Conservation (phyloP, 106 monocot species). For the Cymbidium sinense region DNA sequence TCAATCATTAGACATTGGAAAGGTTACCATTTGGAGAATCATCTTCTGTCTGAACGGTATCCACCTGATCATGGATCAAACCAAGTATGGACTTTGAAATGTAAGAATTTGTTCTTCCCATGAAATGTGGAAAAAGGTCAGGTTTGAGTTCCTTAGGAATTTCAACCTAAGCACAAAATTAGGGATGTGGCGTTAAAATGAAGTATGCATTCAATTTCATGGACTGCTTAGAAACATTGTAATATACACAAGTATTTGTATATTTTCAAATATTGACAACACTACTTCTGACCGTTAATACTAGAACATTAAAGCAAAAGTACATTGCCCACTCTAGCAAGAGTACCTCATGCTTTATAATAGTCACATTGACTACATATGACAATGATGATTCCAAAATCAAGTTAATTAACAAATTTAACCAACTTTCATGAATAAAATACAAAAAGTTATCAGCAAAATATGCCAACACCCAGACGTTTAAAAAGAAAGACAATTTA, state of each 20-base stretch:
- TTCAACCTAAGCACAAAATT: conserved; percentile 29
- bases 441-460: neutral
- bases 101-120: conserved; percentile 37
- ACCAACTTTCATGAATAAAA: neutral
- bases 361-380: too few relatives aligned
- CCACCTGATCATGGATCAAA: conserved; percentile 38
- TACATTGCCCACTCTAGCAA: neutral
- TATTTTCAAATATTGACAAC: neutral
- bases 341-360: neutral
- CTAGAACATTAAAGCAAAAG: neutral
- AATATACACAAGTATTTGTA: neutral
- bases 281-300: neutral
- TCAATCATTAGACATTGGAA: neutral
- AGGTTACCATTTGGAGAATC: conserved; percentile 19
- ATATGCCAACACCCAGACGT: neutral
- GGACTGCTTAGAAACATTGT: neutral
- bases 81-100: conserved; percentile 49
- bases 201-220: neutral
- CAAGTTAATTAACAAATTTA: too few relatives aligned
- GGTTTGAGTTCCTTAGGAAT: conserved; percentile 31
- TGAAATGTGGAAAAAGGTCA: conserved; percentile 48
- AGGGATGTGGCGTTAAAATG: neutral
- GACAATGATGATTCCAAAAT: too few relatives aligned
- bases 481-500: neutral
- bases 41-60: conserved; percentile 10